phyloP scores from a whole-genome alignment of 257 asterid species.

The Echites panduratus region DNA sequence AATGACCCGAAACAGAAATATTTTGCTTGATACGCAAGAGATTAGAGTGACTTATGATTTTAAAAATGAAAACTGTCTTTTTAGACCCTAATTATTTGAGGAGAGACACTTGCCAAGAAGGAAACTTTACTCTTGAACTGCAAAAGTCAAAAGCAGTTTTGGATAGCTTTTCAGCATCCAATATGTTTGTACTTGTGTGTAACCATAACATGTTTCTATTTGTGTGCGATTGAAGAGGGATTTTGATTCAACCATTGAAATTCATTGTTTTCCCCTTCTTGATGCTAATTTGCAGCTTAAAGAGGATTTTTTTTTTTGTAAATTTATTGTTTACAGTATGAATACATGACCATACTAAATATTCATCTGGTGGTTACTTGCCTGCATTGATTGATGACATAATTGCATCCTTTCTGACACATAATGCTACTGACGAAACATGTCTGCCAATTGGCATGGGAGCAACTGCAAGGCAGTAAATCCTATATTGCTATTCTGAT shows the following conservation, averaged over 20 bases:
- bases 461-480: not conserved
- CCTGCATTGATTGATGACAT: not conserved
- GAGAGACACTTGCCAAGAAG: too few species aligned
- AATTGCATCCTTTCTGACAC: not conserved
- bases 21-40: too few species aligned
- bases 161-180: too few species aligned
- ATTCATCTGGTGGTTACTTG: not conserved
- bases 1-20: too few species aligned
- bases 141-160: too few species aligned
- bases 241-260: too few species aligned
- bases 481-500: not conserved
- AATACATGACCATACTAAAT: not conserved
- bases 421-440: not conserved
- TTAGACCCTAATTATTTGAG: too few species aligned
- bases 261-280: conserved; percentile 1
- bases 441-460: not conserved
- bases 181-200: too few species aligned
- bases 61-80: too few species aligned
- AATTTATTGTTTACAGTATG: not conserved
- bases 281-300: not conserved
- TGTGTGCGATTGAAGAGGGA: not conserved
- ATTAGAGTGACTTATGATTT: too few species aligned
- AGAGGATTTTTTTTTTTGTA: not conserved
- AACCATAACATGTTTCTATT: too few species aligned
- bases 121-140: too few species aligned